Base-by-base conservation (phyloP, 2,329 filamentous ascomycete species). In the Aureobasidium sp. region DNA sequence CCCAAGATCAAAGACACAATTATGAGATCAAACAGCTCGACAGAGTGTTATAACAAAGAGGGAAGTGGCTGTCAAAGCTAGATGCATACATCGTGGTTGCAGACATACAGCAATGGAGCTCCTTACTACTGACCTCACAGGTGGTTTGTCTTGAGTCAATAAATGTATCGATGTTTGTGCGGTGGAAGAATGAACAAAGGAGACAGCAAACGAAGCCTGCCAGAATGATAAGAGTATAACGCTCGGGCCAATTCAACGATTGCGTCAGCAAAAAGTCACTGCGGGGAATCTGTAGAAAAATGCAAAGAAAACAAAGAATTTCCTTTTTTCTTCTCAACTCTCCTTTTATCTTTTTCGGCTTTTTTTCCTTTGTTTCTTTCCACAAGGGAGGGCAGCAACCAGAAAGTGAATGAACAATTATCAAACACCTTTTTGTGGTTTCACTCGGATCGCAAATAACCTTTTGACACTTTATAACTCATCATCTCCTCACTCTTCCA, bases 221-320 rank as follows among this genome's bases (percentile, higher is more conserved):
- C 21, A 21, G 21, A 21, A 21, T 32, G 45, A 34, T 5, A 5
- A 3, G 45, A n/a, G 10, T 34, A 21, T 10, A 50, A 10, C 9
- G 50, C 50, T 32, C 11, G 37, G 50, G 21, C 27, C 48, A 51
- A 4, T 13, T 3, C 13, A 53, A 10, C 7, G 21, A 54, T 58
- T 57, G 37, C 53, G 42, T 58, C 41, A 47, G 30, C 14, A 8
- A 47, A 3, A 32, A 5, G 42, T 13, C 25, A 41, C n/a, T 13
- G 25, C 7, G 27, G 25, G 14, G 27, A 13, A 29, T 21, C 21
- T 21, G 21, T 39, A 58, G 25, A 58, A 58, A 48, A 48, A 36
- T 36, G 54, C 54, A 58, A 47, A 58, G 41, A 58, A 58, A 58
- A 58, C 54, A 58, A 58, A 58, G 53, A 57, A 58, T 48, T 48